A percentile compares a stretch with the other conserved stretches of the same genome.
Evolutionary conservation across 352 stramenopile species (phyloP).

Genomic region (Phytopythium aichiense): DNA sequence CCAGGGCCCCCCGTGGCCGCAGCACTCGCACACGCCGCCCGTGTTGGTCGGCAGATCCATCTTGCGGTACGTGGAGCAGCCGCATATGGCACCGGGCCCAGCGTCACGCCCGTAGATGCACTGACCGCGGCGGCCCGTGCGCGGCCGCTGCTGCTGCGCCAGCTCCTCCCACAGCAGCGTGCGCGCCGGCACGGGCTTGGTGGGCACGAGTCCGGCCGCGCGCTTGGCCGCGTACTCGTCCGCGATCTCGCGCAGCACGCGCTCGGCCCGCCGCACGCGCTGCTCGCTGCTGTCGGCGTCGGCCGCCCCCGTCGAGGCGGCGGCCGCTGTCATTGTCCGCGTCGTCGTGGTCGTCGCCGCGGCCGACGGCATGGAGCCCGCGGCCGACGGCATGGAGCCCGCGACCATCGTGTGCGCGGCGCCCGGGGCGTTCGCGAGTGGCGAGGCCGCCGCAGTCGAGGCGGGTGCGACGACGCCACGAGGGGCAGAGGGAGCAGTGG

Average conservation of each 20-base stretch:
- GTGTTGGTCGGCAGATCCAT: constrained; percentile 39
- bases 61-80: constrained; percentile 58
- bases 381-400: not conserved
- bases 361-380: not conserved
- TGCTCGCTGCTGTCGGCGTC: not conserved
- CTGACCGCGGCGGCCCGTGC: constrained; percentile 38
- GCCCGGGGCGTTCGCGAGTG: not conserved
- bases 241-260: constrained; percentile 70
- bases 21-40: constrained; percentile 65
- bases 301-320: not conserved
- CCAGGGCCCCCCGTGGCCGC: constrained; percentile 64
- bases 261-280: constrained; percentile 55
- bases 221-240: constrained; percentile 80
- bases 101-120: constrained; percentile 67
- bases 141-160: constrained; percentile 32
- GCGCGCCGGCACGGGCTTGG: constrained; percentile 58
- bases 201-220: constrained; percentile 66
- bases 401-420: not conserved
- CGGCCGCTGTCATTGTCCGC: no score
- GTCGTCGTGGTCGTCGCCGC: not conserved
- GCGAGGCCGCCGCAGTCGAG: not conserved
- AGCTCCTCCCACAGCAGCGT: constrained; percentile 83
- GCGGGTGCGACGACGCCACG: not conserved
- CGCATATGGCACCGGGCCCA: constrained; percentile 30
- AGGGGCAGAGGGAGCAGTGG: not conserved